Conservation (phyloP, 257 asterid species). For the Gardenia jasminoides region DNA sequence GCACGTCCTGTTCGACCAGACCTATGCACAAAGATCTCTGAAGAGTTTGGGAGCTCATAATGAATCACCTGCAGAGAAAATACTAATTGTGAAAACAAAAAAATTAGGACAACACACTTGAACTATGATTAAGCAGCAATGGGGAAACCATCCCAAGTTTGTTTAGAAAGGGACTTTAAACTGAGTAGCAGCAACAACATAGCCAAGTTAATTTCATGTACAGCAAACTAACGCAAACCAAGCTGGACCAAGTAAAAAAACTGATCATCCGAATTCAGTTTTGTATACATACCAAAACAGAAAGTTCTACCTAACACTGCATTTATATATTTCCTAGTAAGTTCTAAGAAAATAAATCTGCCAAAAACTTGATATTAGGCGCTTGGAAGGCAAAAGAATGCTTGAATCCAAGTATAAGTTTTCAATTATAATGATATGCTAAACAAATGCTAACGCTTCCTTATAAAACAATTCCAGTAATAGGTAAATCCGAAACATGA, state of each 20-base stretch:
- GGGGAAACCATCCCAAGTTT: neutral
- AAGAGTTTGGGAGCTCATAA: conserved; percentile 80
- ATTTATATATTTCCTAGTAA: no score
- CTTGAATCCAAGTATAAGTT: neutral
- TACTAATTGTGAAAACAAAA: neutral
- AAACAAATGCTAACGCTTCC: no score
- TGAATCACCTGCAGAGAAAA: conserved; percentile 70
- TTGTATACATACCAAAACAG: no score
- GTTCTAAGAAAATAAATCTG: no score
- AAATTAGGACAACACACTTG: neutral
- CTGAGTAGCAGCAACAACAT: neutral
- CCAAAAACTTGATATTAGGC: no score
- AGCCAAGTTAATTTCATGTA: neutral
- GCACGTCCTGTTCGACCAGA: conserved; percentile 99
- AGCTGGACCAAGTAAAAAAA: neutral
- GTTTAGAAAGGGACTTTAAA: neutral
- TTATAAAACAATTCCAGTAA: no score
- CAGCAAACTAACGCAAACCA: neutral
- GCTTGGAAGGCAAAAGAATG: neutral
- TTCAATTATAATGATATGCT: no score
- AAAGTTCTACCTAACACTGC: no score
- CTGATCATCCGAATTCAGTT: no score
- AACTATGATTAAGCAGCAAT: neutral
- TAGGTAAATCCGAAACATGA: no score
- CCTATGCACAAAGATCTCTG: conserved; percentile 91